Conservation (phyloP, 176 grass and related monocot species). For the Oryza glaberrima region DNA sequence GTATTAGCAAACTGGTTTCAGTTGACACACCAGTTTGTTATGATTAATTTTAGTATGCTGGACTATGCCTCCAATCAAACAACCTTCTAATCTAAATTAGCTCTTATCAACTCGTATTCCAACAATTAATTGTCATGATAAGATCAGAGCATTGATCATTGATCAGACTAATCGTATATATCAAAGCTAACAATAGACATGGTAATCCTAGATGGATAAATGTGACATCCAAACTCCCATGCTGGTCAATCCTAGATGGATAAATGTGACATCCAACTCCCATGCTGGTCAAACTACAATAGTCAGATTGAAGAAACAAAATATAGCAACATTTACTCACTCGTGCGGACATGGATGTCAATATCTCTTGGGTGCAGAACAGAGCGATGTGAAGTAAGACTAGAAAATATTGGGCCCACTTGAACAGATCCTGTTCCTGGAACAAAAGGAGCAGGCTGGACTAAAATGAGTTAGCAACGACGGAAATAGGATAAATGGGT, state of each 20-base stretch:
- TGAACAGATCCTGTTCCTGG: constrained; percentile 72
- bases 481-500: constrained; percentile 1
- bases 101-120: constrained; percentile 2
- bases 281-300: neutral
- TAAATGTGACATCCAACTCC: constrained; percentile 8
- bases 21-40: neutral
- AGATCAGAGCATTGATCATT: constrained; percentile 5
- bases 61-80: neutral
- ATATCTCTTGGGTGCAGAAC: constrained; percentile 68
- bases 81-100: constrained; percentile 19
- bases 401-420: constrained; percentile 70
- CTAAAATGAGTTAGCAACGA: constrained; percentile 45
- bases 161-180: neutral
- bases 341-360: constrained; percentile 69
- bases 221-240: neutral
- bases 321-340: constrained; percentile 48
- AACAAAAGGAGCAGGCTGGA: constrained; percentile 91
- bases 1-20: constrained; percentile 8
- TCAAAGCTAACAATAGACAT: constrained; percentile 11
- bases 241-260: neutral
- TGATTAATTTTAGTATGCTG: constrained; percentile 24
- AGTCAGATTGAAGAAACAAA: constrained; percentile 12
- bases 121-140: constrained; percentile 13
- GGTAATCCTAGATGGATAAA: constrained; percentile 23
- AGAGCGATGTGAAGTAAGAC: constrained; percentile 53